These are phyloP conservation scores for Pleurotus tuber-regium DNA, from an alignment of 768 basidiomycete species.

Conservation along the genomic window DNA sequence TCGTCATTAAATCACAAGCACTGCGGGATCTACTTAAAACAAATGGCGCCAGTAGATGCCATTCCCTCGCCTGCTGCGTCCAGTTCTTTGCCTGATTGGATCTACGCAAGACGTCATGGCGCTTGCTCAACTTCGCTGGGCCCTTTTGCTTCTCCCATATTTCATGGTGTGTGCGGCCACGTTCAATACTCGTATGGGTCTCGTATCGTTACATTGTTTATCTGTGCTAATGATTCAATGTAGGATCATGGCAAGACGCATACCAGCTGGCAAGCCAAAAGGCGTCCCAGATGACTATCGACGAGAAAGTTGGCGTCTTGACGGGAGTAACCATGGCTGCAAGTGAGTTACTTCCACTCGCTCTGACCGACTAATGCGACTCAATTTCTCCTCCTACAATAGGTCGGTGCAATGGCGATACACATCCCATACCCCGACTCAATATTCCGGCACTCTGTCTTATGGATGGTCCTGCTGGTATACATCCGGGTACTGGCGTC, in stretches of 20 bases:
- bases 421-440: slow-evolving; percentile 1
- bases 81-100: too few relatives aligned
- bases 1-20: too few relatives aligned
- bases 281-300: slow-evolving; percentile 1
- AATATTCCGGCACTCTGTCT: slow-evolving; percentile 3
- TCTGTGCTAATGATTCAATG: not conserved
- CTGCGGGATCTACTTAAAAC: too few relatives aligned
- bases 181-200: too few relatives aligned
- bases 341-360: not conserved
- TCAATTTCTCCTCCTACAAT: not conserved
- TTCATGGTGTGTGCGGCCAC: not conserved
- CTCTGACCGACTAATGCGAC: too few relatives aligned
- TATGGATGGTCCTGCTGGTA: slow-evolving; percentile 9
- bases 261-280: not conserved
- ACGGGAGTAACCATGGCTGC: slow-evolving; percentile 7
- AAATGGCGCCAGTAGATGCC: too few relatives aligned
- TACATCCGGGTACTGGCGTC: slow-evolving; percentile 5
- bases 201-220: not conserved
- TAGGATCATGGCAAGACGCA: slow-evolving; percentile 6
- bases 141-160: not conserved
- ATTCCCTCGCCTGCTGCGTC: too few relatives aligned
- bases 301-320: slow-evolving; percentile 6
- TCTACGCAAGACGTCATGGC: too few relatives aligned
- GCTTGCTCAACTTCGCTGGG: not conserved
- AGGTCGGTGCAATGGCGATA: slow-evolving; percentile 7